Base-by-base conservation (phyloP, 306 rosid species). In the Parietaria judaica region DNA sequence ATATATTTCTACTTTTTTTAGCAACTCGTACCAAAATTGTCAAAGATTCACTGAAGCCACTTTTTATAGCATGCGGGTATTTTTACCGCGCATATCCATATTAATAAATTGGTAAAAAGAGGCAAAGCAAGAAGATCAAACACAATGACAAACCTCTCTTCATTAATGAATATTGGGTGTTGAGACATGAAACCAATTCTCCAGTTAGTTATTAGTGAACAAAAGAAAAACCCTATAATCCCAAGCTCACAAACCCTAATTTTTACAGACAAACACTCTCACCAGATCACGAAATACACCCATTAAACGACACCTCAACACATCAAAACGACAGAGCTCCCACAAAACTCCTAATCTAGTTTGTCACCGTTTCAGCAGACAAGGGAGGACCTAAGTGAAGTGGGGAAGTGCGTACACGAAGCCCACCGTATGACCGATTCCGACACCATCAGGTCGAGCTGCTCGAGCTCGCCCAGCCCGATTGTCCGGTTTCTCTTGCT, bases 341-440 rank as follows among this genome's bases (percentile, higher is more conserved):
- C 64, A 43, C 64, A 62, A 50, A 69, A 60, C 39, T 38, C 64
- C 3, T 49, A 13, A 46, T 7, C 14, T 4, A 4, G 15, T 43
- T 67, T 37, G 58, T 41, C 67, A 51, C 35, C 46, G 31, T 34
- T 65, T 77, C 71, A 90, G 68, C 92, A 90, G 72, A 86, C 90
- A 23, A 90, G 90, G 37, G 97, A 89, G 54, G 88, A 84, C 76
- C 87, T 73, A 53, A 83, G 80, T 36, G 95, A 84, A 56, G 89
- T 80, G 7, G 86, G 80, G 49, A 84, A 84, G 47, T 84, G 89
- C 0, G 97, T 90, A 76, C 95, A 90, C 0, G 97, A 90, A 10
- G 89, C 84, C 97, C 97, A 90, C 6, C 97, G 84, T 37, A 86
- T 90, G 56, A 90, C 85, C 12, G 95, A 86, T 76, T 90, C 90